Evolutionary conservation across 1,139 yeast species (phyloP).

Genomic region (Taphrina flavorubra): DNA sequence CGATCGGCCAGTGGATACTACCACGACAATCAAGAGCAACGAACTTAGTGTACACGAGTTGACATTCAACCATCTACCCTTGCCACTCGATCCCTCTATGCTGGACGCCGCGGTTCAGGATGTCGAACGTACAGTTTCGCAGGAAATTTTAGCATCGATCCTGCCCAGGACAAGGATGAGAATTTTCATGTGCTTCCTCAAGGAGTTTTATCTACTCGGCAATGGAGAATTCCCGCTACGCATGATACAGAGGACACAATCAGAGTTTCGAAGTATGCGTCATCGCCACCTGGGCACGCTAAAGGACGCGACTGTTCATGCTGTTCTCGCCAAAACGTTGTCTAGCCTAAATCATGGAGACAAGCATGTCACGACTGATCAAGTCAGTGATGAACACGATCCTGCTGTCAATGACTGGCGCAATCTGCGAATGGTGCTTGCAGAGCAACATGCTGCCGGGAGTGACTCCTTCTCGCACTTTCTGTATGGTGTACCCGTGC

Average conservation of each 20-base stretch:
- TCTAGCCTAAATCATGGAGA: not conserved
- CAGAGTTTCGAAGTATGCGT: conserved; percentile 13
- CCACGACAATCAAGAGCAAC: not conserved
- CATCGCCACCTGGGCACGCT: conserved; percentile 3
- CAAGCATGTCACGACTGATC: not conserved
- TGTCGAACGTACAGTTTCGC: not conserved
- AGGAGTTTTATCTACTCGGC: conserved; percentile 8
- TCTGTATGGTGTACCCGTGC: conserved; percentile 7
- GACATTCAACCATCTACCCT: not conserved
- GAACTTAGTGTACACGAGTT: not conserved
- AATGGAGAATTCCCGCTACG: conserved; percentile 5
- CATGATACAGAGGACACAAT: conserved; percentile 3
- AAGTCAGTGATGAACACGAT: conserved; percentile 11
- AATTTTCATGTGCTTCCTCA: not conserved
- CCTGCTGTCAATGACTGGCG: not conserved
- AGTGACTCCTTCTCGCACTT: not conserved
- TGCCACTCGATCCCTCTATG: not conserved
- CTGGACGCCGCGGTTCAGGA: not conserved
- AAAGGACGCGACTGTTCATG: conserved; percentile 19
- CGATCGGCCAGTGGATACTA: not conserved
- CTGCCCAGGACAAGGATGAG: not conserved
- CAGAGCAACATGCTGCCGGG: not conserved
- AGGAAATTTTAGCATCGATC: not conserved
- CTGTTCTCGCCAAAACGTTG: conserved; percentile 12
- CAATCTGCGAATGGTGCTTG: not conserved